Evolutionary conservation across 495 filamentous ascomycete genomes (phyloP), one percentile per base, ranked within the genome.

Genomic region (Cercophora samala): DNA sequence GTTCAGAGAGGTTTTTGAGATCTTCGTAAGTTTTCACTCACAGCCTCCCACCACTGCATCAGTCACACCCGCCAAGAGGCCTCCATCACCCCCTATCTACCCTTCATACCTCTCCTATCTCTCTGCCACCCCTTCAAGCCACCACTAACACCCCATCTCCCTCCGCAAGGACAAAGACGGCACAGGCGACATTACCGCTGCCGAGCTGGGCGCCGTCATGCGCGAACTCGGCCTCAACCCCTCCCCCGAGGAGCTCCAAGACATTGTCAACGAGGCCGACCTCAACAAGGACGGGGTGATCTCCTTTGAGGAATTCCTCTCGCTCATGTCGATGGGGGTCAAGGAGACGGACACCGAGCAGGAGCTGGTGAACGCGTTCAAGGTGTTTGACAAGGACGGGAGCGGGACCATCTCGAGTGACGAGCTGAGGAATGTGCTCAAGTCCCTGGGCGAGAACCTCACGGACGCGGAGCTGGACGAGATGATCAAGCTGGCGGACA

Each of bases 1-100:
- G 80, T 96, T 93, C 82, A 94, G 91, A 85, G 91, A 95, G 80
- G 92, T 92, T 32, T 96, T 96, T 80, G 93, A 92, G 77, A 86
- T 96, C 19, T 96, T 96, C 78, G 92, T 96, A 82, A 88, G 92
- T 91, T 42, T 19, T 59, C 59, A 24, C 19, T 24, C 46, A 8
- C 46, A 46, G 8, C 54, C 4, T 21, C 58, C 4, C 46, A 18
- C 37, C 15, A 3, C 15, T 46, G 37, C 37, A 13, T 46, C 37
- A 29, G 26, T 29, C 26, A 46, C 5, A 18, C n/a, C 8, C 66
- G 6, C 3, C 46, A 56, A 42, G 22, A 61, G 13, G 37, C 37
- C 37, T 46, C 37, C 37, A 8, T 46, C 37, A 46, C 11, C 37
- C 37, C n/a, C n/a, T n/a, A n/a, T n/a, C n/a, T n/a, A n/a, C n/a